These are phyloP conservation scores for Neolentinus lepideus DNA, from an alignment of 1,284 basidiomycete genomes.

Conservation along the genomic window DNA sequence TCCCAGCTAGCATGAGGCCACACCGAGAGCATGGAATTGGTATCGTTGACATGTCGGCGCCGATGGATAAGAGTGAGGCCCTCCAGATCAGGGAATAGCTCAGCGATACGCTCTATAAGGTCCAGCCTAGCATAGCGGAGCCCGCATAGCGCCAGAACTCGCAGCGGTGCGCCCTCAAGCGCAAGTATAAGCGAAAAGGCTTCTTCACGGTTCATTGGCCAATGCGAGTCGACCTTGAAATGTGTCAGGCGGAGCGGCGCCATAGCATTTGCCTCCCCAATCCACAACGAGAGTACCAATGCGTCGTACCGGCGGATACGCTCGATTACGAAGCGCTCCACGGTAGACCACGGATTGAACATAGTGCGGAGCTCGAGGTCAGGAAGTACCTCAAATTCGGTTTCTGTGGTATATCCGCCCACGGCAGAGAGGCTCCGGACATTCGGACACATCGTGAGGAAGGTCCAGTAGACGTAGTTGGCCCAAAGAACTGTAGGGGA, in stretches of 20 bases:
- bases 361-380: background rate
- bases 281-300: background rate
- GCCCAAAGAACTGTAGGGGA: background rate
- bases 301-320: background rate
- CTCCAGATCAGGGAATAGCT: constrained; percentile 9
- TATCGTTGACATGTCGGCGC: background rate
- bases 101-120: constrained; percentile 7
- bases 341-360: background rate
- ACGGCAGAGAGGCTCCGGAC: background rate
- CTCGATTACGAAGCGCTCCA: background rate
- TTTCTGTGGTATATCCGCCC: background rate
- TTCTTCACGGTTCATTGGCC: constrained; percentile 1
- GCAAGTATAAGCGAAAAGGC: constrained; percentile 2
- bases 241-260: constrained; percentile 5
- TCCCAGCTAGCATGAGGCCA: constrained; percentile 1
- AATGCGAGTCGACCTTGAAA: constrained; percentile 4
- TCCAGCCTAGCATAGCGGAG: constrained; percentile 2
- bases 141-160: constrained; percentile 10
- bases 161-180: constrained; percentile 6
- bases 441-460: background rate
- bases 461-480: background rate
- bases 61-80: constrained; percentile 10
- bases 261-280: background rate
- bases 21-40: background rate
- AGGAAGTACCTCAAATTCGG: background rate